phyloP scores from a whole-genome alignment of 2,329 filamentous ascomycete species.

The Cyphellophora attinorum region DNA sequence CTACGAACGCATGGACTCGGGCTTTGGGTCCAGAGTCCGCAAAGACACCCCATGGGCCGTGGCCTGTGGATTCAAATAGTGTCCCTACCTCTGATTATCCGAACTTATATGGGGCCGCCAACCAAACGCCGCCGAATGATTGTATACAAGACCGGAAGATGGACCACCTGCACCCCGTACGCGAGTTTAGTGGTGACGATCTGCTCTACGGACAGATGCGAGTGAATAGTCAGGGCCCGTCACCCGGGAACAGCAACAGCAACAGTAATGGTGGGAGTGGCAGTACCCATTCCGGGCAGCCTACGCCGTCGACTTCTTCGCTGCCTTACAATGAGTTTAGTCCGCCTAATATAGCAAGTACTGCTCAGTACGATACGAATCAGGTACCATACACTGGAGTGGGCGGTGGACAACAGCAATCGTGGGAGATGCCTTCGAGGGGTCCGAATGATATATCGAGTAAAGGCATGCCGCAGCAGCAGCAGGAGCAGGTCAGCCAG shows the following conservation, averaged over 20 bases:
- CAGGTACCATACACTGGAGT: neutral
- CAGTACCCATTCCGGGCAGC: neutral
- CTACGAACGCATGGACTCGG: neutral
- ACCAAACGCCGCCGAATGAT: too few species aligned
- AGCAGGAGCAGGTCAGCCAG: neutral
- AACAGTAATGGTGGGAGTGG: constrained; percentile 3
- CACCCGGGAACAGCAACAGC: neutral
- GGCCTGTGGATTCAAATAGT: neutral
- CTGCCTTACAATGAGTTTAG: too few species aligned
- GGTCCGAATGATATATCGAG: constrained; percentile 2
- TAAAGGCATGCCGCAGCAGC: neutral
- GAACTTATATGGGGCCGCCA: constrained; percentile 1
- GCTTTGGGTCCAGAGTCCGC: neutral
- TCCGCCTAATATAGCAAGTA: too few species aligned
- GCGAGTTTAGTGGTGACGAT: constrained; percentile 6
- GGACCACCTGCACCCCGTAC: constrained; percentile 2
- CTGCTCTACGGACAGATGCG: too few species aligned
- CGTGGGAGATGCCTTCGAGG: neutral
- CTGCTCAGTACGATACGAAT: neutral
- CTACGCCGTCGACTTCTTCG: too few species aligned
- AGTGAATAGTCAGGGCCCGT: too few species aligned
- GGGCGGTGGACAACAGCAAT: neutral
- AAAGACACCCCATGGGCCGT: constrained; percentile 1
- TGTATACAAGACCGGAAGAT: too few species aligned
- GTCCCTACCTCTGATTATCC: neutral